Base-by-base conservation (phyloP, 345 rosid genomes). In the Theobroma cacao region DNA sequence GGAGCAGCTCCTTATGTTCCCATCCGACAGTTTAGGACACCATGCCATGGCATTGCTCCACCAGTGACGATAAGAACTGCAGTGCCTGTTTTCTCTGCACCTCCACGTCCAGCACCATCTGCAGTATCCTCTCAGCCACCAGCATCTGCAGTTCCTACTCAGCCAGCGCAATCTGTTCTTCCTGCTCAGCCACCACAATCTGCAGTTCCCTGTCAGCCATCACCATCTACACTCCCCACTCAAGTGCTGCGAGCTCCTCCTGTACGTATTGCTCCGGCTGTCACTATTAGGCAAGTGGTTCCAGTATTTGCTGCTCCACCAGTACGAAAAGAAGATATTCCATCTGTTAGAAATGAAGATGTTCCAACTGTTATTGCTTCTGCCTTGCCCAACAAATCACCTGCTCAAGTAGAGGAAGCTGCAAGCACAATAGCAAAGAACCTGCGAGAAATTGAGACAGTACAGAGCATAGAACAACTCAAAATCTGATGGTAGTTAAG, bases 1-100 rank as follows among this genome's bases (percentile, higher is more conserved):
- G 96, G 93, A 79, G 98, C 95, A 30, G 85, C 87, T 52, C 92
- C 97, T 64, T 93, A 93, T 71, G 92, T 95, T 66, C 98, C 98
- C 15, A 89, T 93, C 38, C 86, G 91, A 77, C 93, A 88, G 53
- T 85, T 77, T 68, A 86, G 93, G 74, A 74, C 89, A 12, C 72
- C 88, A 28, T 90, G 94, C 84, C 92, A 78, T 58, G 90, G 93
- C 64, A 82, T 88, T 77, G 99, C 98, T 77, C 98, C 94, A 5
- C 94, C 98, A 4, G 99, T 95, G 59, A 93, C 91, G 13, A 83
- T 93, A 82, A 91, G 99, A 85, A 90, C 86, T 3, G 81, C 91
- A 7, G 88, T 88, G 53, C 98, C 99, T 1, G 95, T 91, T 75
- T 95, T 90, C 81, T 89, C 99, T 22, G 94, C 99, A 45, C 98